phyloP scores from a whole-genome alignment of 768 basidiomycete genomes.

The Galerina sulciceps region DNA sequence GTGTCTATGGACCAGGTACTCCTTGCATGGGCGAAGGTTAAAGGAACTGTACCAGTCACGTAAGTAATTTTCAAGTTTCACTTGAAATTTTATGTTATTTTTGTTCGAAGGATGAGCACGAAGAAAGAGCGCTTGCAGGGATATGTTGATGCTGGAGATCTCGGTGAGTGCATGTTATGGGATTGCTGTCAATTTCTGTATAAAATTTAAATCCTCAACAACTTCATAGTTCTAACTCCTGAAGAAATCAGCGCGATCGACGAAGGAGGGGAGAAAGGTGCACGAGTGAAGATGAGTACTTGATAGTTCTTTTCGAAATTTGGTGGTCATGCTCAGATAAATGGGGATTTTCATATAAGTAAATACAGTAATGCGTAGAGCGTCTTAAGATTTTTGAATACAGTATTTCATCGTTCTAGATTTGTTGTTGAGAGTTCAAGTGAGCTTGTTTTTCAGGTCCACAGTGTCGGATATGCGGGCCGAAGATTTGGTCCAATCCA shows the following conservation, averaged over 20 bases:
- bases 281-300: too few relatives aligned
- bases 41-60: slow-evolving; percentile 70
- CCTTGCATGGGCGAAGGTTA: slow-evolving; percentile 71
- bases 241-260: slow-evolving; percentile 49
- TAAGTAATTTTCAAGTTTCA: slow-evolving; percentile 25
- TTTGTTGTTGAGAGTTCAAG: too few relatives aligned
- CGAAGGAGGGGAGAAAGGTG: slow-evolving; percentile 50
- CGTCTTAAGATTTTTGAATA: too few relatives aligned
- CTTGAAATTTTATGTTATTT: background rate
- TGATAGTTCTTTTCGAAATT: too few relatives aligned
- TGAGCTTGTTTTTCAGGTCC: too few relatives aligned
- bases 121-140: slow-evolving; percentile 67
- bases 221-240: slow-evolving; percentile 1
- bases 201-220: background rate
- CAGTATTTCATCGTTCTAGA: too few relatives aligned
- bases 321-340: too few relatives aligned
- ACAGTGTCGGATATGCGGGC: too few relatives aligned
- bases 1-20: slow-evolving; percentile 69
- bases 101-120: slow-evolving; percentile 54
- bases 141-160: slow-evolving; percentile 70
- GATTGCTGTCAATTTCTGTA: too few relatives aligned
- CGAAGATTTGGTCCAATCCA: too few relatives aligned
- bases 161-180: slow-evolving; percentile 55
- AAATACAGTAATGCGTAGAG: too few relatives aligned
- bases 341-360: too few relatives aligned